These are phyloP conservation scores for Coprinopsis sp. DNA, from an alignment of 768 basidiomycete genomes.

Conservation along the genomic window DNA sequence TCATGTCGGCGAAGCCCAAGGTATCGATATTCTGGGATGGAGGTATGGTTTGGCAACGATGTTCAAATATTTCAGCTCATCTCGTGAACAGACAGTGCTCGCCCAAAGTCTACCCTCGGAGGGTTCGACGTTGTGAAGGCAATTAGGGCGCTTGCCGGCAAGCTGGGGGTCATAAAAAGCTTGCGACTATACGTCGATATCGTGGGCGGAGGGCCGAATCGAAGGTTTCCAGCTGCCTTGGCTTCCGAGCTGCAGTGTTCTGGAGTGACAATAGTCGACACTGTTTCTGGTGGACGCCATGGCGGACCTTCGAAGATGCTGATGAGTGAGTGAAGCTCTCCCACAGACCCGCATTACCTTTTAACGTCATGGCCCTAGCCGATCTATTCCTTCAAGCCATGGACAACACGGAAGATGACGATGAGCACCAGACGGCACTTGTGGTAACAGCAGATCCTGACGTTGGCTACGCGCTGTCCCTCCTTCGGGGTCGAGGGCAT, in stretches of 20 bases:
- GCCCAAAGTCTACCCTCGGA: neutral
- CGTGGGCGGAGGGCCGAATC: too few species aligned
- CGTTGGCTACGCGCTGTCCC: too few species aligned
- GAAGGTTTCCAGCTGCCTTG: neutral
- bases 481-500: too few species aligned
- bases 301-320: neutral
- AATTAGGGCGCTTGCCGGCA: neutral
- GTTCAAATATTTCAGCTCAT: neutral
- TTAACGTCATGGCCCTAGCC: too few species aligned
- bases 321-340: neutral
- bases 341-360: too few species aligned
- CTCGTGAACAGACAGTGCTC: neutral
- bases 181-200: slow-evolving; percentile 9
- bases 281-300: neutral
- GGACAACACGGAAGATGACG: too few species aligned
- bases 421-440: too few species aligned
- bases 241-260: slow-evolving; percentile 3
- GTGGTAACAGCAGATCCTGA: too few species aligned
- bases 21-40: too few species aligned
- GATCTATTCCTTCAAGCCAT: too few species aligned
- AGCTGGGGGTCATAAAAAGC: slow-evolving; percentile 7
- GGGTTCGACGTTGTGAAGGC: slow-evolving; percentile 4
- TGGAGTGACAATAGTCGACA: slow-evolving; percentile 3
- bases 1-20: too few species aligned
- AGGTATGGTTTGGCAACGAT: neutral